These are phyloP conservation scores for Cornus controversa DNA, from an alignment of 148 eudicot species.

Conservation along the genomic window DNA sequence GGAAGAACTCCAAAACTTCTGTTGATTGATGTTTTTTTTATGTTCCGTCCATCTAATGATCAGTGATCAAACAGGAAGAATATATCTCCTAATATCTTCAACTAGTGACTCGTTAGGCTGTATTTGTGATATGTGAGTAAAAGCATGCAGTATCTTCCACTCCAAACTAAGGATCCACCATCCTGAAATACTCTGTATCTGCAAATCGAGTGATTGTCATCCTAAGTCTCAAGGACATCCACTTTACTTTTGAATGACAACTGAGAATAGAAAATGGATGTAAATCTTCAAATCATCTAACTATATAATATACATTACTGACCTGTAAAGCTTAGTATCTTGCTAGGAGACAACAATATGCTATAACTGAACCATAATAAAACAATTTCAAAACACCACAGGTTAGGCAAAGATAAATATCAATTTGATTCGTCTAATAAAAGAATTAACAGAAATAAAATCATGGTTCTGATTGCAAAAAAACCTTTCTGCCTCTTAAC, in stretches of 20 bases:
- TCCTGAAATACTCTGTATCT: background rate
- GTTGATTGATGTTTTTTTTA: background rate
- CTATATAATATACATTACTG: background rate
- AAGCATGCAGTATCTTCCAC: background rate
- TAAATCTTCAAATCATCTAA: too few relatives aligned
- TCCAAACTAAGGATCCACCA: conserved; percentile 1
- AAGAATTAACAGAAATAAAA: conserved; percentile 11
- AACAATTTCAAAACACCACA: conserved; percentile 2
- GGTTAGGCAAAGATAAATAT: conserved; percentile 16
- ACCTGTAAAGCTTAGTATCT: background rate
- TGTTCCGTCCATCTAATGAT: background rate
- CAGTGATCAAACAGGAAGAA: background rate
- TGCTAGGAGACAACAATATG: background rate
- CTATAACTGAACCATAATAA: conserved; percentile 15
- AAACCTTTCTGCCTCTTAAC: conserved; percentile 15
- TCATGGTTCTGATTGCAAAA: conserved; percentile 11
- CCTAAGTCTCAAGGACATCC: background rate
- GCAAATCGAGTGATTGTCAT: background rate
- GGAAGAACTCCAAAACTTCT: background rate
- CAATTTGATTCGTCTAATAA: conserved; percentile 4
- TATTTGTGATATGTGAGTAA: background rate
- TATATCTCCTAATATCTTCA: background rate
- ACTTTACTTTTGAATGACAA: background rate
- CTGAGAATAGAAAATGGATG: background rate
- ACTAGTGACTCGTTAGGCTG: background rate